Base-by-base conservation (phyloP, 1,284 basidiomycete species). In the Pterulicium gracile region DNA sequence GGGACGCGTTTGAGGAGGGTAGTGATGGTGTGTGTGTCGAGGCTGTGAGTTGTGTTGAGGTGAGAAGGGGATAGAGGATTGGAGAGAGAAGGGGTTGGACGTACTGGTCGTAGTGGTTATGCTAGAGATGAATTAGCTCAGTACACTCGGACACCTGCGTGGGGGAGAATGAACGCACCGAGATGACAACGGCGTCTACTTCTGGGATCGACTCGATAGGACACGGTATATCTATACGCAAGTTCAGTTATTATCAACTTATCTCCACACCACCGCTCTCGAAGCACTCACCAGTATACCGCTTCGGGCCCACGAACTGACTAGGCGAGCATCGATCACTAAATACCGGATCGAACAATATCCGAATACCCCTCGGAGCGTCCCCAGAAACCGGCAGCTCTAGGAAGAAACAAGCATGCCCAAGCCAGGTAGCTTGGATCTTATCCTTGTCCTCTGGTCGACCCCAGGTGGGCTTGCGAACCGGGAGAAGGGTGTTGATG, bases 311-410 rank as follows among this genome's bases (percentile, higher is more conserved):
- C 0, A 73, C 48, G 52, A 56, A 68, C 47, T 73, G 71, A 19
- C 59, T 63, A 0, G 80, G 80, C 27, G 73, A 77, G 58, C 81
- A 84, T 4, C 80, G 64, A 48, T 77, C 64, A 22, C 73, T 77
- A 53, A 81, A 79, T 2, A 82, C 81, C 7, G 85, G 84, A 56
- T 88, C 84, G 52, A 83, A 81, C 12, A 88, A 61, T n/a, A 87
- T 67, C 15, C 79, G 67, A 2, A 77, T 62, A 1, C 84, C 82
- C 32, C 80, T 63, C 12, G 56, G 48, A 20, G 65, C 62, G 39
- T 36, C 2, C 35, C 51, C 15, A 21, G 34, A 13, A 56, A 70
- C 60, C 1, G 80, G 83, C 32, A 85, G 64, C 60, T 87, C 81
- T 34, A 87, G 66, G 2, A 87, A 61, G 59, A 80, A 84, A 51